Base-by-base conservation (phyloP, 441 rosid species). In the Jatropha podagrica region DNA sequence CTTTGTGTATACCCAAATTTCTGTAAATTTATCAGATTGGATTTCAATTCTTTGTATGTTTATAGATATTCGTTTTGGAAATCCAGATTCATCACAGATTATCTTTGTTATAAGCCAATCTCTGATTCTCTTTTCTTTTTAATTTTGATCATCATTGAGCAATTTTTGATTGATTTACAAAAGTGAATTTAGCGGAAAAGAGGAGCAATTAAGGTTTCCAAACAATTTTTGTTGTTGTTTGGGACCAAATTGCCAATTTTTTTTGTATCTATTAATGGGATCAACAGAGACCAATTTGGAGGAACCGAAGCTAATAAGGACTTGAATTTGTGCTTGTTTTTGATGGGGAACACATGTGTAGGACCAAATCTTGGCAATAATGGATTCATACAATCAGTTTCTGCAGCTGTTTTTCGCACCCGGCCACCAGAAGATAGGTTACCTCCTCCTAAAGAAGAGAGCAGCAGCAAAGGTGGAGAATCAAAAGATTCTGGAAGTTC, bases 261-360 rank as follows among this genome's bases (percentile, higher is more conserved):
- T 40, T 18, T n/a, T 15, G 11, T 0, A 37, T 46, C 40, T 42
- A 9, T 44, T 61, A 71, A 86, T 78, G 89, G 79, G 78, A 80
- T 76, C 72, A 55, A 38, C 27, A 62, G 68, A 61, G 61, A 32
- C 52, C 61, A 51, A 76, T 77, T 18, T 73, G 63, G 76, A 71
- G 49, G 69, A 71, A 75, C 61, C 70, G 75, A 58, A 64, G 77
- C 18, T 76, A 48, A 37, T 69, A 63, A 82, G 81, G 82, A 80
- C 73, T 44, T 84, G 83, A 82, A 54, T 68, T 74, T 68, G 76
- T 26, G 65, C 38, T 52, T 49, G 6, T 20, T 42, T 72, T 80
- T 82, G 81, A 95, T 95, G 98, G 99, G 98, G 85, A 95, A 95
- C 78, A 77, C 89, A 70, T 93, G 98, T 75, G 89, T 85, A 52